Evolutionary conservation across 805 yeast genomes (phyloP).

Genomic region (Candida morakotiae): DNA sequence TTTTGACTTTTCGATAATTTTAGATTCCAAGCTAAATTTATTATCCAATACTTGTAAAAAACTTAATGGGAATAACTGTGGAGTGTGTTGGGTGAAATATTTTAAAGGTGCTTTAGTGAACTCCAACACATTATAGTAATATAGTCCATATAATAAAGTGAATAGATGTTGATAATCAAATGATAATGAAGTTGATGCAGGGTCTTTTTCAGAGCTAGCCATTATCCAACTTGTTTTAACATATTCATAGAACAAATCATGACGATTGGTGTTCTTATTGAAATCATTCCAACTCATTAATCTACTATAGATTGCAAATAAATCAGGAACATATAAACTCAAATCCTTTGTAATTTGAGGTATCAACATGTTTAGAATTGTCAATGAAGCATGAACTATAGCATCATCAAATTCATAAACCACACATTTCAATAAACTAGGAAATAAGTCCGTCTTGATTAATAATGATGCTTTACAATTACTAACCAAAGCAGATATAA

Average conservation of each 20-base stretch:
- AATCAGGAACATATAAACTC: conserved; percentile 29
- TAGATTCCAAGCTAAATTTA: conserved; percentile 5
- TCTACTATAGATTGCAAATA: conserved; percentile 44
- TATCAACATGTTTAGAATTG: conserved; percentile 26
- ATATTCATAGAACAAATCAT: conserved; percentile 5
- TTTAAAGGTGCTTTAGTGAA: conserved; percentile 41
- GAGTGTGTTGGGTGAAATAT: conserved; percentile 18
- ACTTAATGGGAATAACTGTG: conserved; percentile 11
- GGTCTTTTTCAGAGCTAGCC: conserved; percentile 10
- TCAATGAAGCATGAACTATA: conserved; percentile 32
- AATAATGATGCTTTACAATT: conserved; percentile 22
- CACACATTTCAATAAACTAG: conserved; percentile 32
- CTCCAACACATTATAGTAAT: conserved; percentile 44
- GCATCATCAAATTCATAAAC: conserved; percentile 39
- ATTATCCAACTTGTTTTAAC: conserved; percentile 17
- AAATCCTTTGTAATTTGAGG: conserved; percentile 43
- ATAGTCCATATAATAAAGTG: conserved; percentile 53
- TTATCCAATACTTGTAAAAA: conserved; percentile 9
- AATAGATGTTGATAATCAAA: conserved; percentile 33
- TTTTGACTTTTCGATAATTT: conserved; percentile 15
- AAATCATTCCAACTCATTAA: conserved; percentile 23
- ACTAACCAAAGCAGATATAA: conserved; percentile 34
- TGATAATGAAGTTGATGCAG: conserved; percentile 15
- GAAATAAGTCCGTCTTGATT: conserved; percentile 31
- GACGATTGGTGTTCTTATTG: conserved; percentile 10